These are phyloP conservation scores for Malassezia yamatoensis DNA, from an alignment of 1,284 basidiomycete genomes.

Conservation along the genomic window DNA sequence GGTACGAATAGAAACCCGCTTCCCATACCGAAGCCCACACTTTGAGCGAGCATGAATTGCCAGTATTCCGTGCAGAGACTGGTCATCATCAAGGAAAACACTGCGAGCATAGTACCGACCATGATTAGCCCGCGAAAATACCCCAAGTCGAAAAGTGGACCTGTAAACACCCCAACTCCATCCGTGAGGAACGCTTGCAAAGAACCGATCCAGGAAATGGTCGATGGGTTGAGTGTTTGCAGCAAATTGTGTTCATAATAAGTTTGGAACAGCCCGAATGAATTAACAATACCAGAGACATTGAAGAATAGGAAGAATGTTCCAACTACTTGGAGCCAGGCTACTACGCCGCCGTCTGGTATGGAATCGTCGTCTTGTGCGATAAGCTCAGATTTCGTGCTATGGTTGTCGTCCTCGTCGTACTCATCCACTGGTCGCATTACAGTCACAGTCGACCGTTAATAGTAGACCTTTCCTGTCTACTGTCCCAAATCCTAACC, in stretches of 20 bases:
- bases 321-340: conserved; percentile 29
- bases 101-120: background rate
- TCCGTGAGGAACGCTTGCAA: background rate
- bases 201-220: background rate
- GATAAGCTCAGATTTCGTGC: background rate
- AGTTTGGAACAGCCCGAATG: background rate
- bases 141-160: conserved; percentile 18
- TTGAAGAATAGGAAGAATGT: conserved; percentile 28
- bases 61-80: conserved; percentile 20
- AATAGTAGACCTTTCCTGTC: background rate
- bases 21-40: conserved; percentile 24
- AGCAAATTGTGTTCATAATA: background rate
- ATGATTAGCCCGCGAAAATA: conserved; percentile 3
- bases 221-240: background rate
- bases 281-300: conserved; percentile 9
- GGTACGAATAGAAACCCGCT: conserved; percentile 22
- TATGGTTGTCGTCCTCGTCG: background rate
- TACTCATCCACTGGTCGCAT: background rate
- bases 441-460: too few species aligned
- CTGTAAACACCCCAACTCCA: background rate
- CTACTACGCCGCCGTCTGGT: conserved; percentile 7
- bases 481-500: background rate
- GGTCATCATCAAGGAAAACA: background rate
- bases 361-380: background rate
- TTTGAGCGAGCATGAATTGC: conserved; percentile 33